Evolutionary conservation across 2,329 filamentous ascomycete species (phyloP).

Genomic region (Colletotrichum neosansevieriae): DNA sequence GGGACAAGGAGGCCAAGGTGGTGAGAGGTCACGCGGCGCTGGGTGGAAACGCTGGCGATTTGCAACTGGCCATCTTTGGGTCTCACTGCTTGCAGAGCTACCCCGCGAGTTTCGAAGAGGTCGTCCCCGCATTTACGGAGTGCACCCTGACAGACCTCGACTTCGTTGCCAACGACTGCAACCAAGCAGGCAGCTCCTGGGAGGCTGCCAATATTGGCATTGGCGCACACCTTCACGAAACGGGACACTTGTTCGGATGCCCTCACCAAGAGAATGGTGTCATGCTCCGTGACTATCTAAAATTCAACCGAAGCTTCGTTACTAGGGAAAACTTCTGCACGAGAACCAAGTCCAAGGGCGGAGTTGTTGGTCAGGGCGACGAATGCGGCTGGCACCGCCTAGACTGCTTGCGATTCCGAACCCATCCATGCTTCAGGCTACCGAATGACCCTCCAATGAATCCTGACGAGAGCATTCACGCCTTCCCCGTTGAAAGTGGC

Average conservation of each 20-base stretch:
- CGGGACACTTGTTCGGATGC: constrained; percentile 89
- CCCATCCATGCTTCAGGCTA: constrained; percentile 89
- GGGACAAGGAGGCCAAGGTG: constrained; percentile 78
- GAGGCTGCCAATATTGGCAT: constrained; percentile 96
- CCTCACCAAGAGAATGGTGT: constrained; percentile 91
- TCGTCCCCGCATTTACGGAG: constrained; percentile 88
- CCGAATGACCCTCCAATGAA: constrained; percentile 77
- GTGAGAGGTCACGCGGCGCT: constrained; percentile 86
- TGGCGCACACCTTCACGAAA: constrained; percentile 91
- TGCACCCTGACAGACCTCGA: constrained; percentile 89
- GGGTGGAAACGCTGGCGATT: constrained; percentile 78
- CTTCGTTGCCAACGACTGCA: constrained; percentile 85
- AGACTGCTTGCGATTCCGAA: constrained; percentile 88
- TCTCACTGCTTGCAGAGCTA: constrained; percentile 94
- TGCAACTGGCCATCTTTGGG: constrained; percentile 90
- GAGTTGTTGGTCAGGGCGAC: constrained; percentile 78
- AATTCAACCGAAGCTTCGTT: constrained; percentile 85
- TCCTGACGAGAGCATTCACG: constrained; percentile 82
- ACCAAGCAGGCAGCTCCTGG: constrained; percentile 91
- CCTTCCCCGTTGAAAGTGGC: constrained; percentile 84
- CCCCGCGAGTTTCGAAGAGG: constrained; percentile 88
- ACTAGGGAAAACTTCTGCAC: constrained; percentile 87
- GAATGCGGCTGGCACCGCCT: constrained; percentile 94
- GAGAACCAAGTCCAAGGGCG: constrained; percentile 85
- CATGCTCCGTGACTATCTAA: constrained; percentile 91